phyloP scores from a whole-genome alignment of 2,329 filamentous ascomycete genomes.

The Clarireedia hainanense region DNA sequence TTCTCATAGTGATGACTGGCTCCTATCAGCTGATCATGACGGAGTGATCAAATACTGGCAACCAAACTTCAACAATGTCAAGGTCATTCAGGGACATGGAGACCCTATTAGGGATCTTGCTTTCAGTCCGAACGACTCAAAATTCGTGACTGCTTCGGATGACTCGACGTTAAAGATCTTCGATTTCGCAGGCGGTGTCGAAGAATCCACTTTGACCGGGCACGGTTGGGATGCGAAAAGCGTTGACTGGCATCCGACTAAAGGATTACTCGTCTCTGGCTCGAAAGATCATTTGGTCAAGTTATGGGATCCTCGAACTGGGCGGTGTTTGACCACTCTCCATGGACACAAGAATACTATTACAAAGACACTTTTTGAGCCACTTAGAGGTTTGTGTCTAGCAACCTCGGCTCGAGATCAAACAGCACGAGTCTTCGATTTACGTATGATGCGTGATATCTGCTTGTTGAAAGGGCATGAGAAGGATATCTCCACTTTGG shows the following conservation, averaged over 20 bases:
- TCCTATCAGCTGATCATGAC: constrained; percentile 91
- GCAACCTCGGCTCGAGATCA: constrained; percentile 92
- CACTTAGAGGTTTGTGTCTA: constrained; percentile 72
- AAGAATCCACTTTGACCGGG: constrained; percentile 79
- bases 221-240: constrained; percentile 97
- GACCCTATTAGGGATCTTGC: constrained; percentile 87
- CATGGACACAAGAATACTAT: constrained; percentile 98
- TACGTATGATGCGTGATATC: constrained; percentile 97
- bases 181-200: constrained; percentile 80
- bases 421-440: constrained; percentile 85
- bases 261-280: constrained; percentile 87
- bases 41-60: constrained; percentile 98
- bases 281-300: constrained; percentile 98
- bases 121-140: constrained; percentile 88
- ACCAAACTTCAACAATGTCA: constrained; percentile 97
- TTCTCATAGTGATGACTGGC: constrained; percentile 94
- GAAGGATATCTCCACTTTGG: constrained; percentile 86
- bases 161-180: constrained; percentile 92
- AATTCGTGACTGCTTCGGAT: constrained; percentile 94
- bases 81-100: constrained; percentile 83
- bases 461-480: constrained; percentile 89
- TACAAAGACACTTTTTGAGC: constrained; percentile 86
- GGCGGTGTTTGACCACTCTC: constrained; percentile 83
- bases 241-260: constrained; percentile 95
- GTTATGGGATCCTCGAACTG: constrained; percentile 93